Percentiles rank a stretch among this genome's conserved stretches.
Evolutionary conservation across 2,329 filamentous ascomycete species (phyloP).

Genomic region (Fusarium multiceps): DNA sequence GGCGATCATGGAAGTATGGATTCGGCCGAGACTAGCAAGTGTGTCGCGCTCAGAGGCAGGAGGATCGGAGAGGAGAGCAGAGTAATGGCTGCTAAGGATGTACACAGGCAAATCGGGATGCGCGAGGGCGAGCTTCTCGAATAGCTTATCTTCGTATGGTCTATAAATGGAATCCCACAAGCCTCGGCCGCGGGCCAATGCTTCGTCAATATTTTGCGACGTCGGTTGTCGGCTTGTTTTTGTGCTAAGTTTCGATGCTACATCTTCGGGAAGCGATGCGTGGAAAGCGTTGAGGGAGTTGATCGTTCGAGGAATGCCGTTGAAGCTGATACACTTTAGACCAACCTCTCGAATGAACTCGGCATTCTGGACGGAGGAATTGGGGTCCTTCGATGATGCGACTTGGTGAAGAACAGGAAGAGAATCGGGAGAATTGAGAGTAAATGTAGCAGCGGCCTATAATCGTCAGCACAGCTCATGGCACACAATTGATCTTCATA

Average conservation of each 20-base stretch:
- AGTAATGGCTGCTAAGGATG: constrained; percentile 81
- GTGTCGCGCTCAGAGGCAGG: constrained; percentile 55
- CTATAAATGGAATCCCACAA: constrained; percentile 84
- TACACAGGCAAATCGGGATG: constrained; percentile 86
- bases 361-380: constrained; percentile 61
- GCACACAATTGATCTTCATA: constrained; percentile 48
- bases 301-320: constrained; percentile 85
- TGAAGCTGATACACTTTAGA: constrained; percentile 82
- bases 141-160: constrained; percentile 78
- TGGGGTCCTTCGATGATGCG: constrained; percentile 49
- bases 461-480: neutral
- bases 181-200: constrained; percentile 67
- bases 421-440: constrained; percentile 85
- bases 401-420: constrained; percentile 71
- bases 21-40: constrained; percentile 69
- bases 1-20: constrained; percentile 78
- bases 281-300: constrained; percentile 82
- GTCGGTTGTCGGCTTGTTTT: constrained; percentile 66
- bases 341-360: constrained; percentile 81
- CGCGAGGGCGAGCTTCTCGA: constrained; percentile 75
- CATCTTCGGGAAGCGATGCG: constrained; percentile 66
- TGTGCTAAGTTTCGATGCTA: constrained; percentile 66
- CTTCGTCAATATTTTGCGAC: constrained; percentile 63
- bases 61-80: constrained; percentile 77
- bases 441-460: constrained; percentile 84